Percentiles rank a stretch among this genome's conserved stretches.
Conservation (phyloP, 345 rosid species). For the Geranium brycei region DNA sequence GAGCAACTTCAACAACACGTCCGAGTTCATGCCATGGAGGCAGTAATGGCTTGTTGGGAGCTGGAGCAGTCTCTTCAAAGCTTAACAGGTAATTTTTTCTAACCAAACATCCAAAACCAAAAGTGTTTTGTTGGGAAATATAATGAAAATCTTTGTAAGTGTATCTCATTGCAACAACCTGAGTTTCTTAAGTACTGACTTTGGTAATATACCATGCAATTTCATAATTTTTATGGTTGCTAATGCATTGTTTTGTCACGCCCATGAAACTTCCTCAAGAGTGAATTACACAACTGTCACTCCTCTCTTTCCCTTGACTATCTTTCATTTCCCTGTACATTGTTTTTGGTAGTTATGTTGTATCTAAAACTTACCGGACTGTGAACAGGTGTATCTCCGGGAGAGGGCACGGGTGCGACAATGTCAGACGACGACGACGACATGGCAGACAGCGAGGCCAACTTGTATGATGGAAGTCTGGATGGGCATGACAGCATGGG, state of each 20-base stretch:
- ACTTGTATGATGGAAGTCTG: conserved; percentile 33
- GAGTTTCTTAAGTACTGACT: no score
- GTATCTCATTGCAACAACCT: no score
- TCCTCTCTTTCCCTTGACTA: no score
- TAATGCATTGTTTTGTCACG: no score
- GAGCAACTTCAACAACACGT: conserved; percentile 82
- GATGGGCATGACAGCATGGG: conserved; percentile 57
- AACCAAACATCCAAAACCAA: no score
- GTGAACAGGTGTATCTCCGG: conserved; percentile 53
- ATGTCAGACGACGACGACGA: conserved; percentile 88
- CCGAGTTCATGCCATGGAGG: conserved; percentile 85
- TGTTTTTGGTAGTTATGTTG: no score
- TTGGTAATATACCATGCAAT: neutral
- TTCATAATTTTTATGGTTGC: neutral
- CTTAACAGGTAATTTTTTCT: conserved; percentile 34
- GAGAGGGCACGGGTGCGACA: conserved; percentile 76
- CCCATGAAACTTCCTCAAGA: no score
- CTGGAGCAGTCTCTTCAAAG: conserved; percentile 67
- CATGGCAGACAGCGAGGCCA: conserved; percentile 53
- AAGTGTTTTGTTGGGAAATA: no score
- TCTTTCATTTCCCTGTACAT: no score
- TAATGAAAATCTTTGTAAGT: no score
- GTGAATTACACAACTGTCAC: no score
- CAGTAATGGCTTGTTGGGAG: conserved; percentile 79
- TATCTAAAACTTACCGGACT: no score